Evolutionary conservation across 2,329 filamentous ascomycete species (phyloP), one percentile per base, ranked within the genome.

Genomic region (Diaporthe sp.): DNA sequence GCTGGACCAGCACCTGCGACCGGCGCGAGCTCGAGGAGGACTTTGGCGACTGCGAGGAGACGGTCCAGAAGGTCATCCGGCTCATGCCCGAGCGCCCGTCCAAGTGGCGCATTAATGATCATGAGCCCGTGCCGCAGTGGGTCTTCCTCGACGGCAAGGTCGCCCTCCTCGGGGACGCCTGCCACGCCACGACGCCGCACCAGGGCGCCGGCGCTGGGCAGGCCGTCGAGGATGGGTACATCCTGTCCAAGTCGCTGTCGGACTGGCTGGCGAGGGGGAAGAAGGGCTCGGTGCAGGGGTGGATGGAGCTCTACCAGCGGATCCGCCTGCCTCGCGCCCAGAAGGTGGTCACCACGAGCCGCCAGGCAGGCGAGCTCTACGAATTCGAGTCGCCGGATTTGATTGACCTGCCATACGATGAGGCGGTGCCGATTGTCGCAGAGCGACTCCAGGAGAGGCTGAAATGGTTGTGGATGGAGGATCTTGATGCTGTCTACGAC

Each of bases 381-480:
- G 79, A 80, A 20, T 82, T 81, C 77, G 74, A 83, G 77, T 79
- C 81, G 28, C 79, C 81, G n/a, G 81, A 81, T 28, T 79, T 86
- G 79, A 74, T 79, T 25, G 82, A 80, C 47, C 78, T 82, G 74
- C 75, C 79, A 3, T 84, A 81, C 70, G 84, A 86, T 6, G 82
- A 85, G 37, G 83, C 82, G 42, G 57, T 85, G 25, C 81, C 81
- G 0, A 78, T 83, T 7, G 78, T 85, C 63, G 78, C 78, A 10
- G 79, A 81, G 51, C 75, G 77, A 10, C 49, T 83, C 53, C 78
- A 79, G 58, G 76, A 79, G 47, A 76, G 82, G 49, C 81, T 84
- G 79, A 80, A 80, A 47, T 83, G 82, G 80, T 76, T 84, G 13
- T 84, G 81, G 81, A 75, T 72, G 2, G 82, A 82, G 71, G 82